These are phyloP conservation scores for Trichoderma koningii DNA, from an alignment of 2,329 filamentous ascomycete species.

Conservation along the genomic window DNA sequence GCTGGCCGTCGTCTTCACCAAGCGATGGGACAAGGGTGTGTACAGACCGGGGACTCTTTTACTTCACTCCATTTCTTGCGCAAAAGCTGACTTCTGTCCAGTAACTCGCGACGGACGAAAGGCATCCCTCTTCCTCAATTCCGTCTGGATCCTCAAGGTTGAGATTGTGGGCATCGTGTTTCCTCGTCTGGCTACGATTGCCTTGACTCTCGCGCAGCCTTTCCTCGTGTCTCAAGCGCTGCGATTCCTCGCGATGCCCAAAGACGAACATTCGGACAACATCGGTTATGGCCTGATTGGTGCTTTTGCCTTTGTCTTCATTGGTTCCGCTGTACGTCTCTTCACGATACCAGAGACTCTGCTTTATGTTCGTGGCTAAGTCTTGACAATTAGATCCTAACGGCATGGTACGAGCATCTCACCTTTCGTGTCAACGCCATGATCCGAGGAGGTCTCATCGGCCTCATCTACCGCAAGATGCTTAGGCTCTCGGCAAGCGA, in stretches of 20 bases:
- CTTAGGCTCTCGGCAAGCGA: constrained; percentile 35
- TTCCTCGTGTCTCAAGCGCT: constrained; percentile 37
- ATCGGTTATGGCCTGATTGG: constrained; percentile 39
- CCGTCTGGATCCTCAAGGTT: constrained; percentile 34
- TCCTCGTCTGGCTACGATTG: constrained; percentile 36
- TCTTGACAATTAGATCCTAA: constrained; percentile 32
- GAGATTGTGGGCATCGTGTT: constrained; percentile 38
- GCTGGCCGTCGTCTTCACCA: constrained; percentile 33
- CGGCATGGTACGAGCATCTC: constrained; percentile 41
- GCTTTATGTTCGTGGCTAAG: not conserved
- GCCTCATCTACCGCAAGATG: constrained; percentile 38
- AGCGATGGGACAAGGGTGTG: constrained; percentile 34
- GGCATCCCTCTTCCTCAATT: constrained; percentile 35
- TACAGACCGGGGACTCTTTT: rapidly evolving
- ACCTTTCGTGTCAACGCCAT: constrained; percentile 37
- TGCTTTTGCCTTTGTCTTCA: constrained; percentile 39
- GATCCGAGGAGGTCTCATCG: constrained; percentile 38
- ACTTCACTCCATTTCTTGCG: not conserved
- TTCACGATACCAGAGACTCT: not conserved
- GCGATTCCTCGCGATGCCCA: constrained; percentile 35
- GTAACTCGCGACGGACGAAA: constrained; percentile 30
- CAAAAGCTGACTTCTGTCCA: constrained; percentile 17
- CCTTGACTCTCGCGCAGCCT: constrained; percentile 38
- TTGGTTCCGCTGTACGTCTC: constrained; percentile 37
- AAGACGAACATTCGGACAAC: constrained; percentile 33